These are phyloP conservation scores for Gloeopeniophorella convolvens DNA, from an alignment of 768 basidiomycete species.

Conservation along the genomic window DNA sequence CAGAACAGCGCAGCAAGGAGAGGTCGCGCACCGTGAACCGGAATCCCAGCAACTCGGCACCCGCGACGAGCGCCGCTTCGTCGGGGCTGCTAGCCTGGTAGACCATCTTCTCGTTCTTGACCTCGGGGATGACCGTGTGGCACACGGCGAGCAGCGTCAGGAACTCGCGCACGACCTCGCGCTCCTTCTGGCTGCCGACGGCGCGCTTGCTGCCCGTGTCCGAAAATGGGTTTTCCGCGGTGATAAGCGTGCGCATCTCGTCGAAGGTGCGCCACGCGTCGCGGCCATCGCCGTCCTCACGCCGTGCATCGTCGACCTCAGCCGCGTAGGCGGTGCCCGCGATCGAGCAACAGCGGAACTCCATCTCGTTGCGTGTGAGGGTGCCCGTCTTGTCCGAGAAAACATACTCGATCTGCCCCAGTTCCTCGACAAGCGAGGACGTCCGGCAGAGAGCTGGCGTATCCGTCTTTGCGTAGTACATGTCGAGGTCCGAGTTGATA, in stretches of 20 bases:
- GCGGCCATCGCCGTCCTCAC: constrained; percentile 47
- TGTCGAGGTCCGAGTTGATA: constrained; percentile 97
- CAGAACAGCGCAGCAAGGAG: neutral
- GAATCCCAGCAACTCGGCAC: constrained; percentile 88
- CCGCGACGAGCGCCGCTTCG: constrained; percentile 92
- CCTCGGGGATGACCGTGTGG: constrained; percentile 96
- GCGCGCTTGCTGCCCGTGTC: constrained; percentile 30
- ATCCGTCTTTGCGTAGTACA: constrained; percentile 94
- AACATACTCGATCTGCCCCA: constrained; percentile 96
- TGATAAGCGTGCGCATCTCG: constrained; percentile 55
- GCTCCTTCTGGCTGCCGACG: constrained; percentile 33
- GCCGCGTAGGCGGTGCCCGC: constrained; percentile 88
- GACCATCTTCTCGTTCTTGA: constrained; percentile 79
- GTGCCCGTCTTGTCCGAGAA: constrained; percentile 96
- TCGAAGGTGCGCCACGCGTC: constrained; percentile 76
- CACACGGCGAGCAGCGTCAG: constrained; percentile 71
- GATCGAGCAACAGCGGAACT: constrained; percentile 85
- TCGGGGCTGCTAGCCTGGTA: constrained; percentile 98
- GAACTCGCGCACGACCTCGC: constrained; percentile 29
- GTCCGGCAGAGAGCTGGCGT: constrained; percentile 98
- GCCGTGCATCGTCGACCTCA: constrained; percentile 79
- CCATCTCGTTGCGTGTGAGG: constrained; percentile 97
- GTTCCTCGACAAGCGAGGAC: constrained; percentile 94
- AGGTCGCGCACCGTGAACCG: constrained; percentile 78
- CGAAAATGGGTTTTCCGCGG: constrained; percentile 50